Percentiles rank a stretch among this genome's conserved stretches.
Evolutionary conservation across 345 rosid genomes (phyloP).

Genomic region (Syzygium oleosum): DNA sequence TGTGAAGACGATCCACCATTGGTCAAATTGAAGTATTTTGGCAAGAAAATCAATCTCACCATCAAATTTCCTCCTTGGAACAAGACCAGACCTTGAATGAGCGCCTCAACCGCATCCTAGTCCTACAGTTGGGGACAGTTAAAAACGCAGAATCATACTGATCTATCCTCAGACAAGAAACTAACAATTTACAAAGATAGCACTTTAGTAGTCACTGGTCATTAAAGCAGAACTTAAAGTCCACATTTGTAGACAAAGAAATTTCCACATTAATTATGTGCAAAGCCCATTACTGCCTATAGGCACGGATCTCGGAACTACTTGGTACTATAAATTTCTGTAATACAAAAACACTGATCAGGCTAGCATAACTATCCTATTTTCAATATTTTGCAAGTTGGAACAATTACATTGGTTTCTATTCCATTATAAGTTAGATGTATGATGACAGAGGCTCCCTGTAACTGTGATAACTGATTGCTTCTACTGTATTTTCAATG

Average conservation of each 20-base stretch:
- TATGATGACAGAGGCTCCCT: no score
- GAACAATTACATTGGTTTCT: no score
- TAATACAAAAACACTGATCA: no score
- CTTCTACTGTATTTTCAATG: no score
- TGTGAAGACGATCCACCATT: neutral
- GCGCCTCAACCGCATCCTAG: neutral
- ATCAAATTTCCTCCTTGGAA: neutral
- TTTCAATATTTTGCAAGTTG: no score
- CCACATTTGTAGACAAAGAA: neutral
- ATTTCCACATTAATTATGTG: neutral
- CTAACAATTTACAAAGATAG: neutral
- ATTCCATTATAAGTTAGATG: no score
- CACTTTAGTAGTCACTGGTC: neutral
- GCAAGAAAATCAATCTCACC: neutral
- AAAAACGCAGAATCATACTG: neutral
- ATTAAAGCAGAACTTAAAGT: neutral
- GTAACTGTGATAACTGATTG: no score
- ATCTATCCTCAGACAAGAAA: neutral
- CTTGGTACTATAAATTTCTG: no score
- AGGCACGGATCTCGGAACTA: no score
- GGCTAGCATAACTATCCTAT: no score
- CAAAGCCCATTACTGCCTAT: neutral
- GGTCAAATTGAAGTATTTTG: neutral
- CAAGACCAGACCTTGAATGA: neutral
- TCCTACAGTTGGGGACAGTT: neutral